Percentiles rank a stretch among this genome's conserved stretches.
phyloP scores from a whole-genome alignment of 2,329 filamentous ascomycete species.

The Sporothrix pseudoabietina region DNA sequence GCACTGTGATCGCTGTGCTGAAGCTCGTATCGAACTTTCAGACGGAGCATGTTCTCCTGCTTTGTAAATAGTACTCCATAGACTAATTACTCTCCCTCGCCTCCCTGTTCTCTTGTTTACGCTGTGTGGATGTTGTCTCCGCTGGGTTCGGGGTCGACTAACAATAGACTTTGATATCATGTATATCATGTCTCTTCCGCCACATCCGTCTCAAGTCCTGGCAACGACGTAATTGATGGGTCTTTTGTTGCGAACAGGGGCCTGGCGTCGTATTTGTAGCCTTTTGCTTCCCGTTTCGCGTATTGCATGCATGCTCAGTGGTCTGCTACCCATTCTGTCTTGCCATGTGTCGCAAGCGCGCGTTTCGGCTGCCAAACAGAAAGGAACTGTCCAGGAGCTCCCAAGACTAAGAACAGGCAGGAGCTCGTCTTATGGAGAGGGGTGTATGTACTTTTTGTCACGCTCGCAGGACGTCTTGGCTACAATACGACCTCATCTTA shows the following conservation, averaged over 20 bases:
- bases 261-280: neutral
- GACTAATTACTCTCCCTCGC: neutral
- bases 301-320: neutral
- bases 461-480: neutral
- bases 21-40: neutral
- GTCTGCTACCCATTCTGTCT: neutral
- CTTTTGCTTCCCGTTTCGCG: neutral
- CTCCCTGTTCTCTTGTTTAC: neutral
- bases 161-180: neutral
- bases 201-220: conserved; percentile 3
- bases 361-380: conserved; percentile 20
- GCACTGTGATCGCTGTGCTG: neutral
- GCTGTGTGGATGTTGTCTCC: neutral
- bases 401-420: neutral
- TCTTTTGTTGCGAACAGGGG: neutral
- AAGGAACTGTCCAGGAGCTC: neutral
- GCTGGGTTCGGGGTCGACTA: neutral
- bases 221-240: neutral
- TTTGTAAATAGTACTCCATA: too few relatives aligned
- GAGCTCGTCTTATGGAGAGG: neutral
- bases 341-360: conserved; percentile 19
- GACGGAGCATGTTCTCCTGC: neutral
- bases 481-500: neutral
- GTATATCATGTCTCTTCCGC: neutral
- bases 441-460: conserved; percentile 14